Percentiles rank a stretch among this genome's conserved stretches.
Conservation (phyloP, 140 eudicot species). For the Erigeron philadelphicus region DNA sequence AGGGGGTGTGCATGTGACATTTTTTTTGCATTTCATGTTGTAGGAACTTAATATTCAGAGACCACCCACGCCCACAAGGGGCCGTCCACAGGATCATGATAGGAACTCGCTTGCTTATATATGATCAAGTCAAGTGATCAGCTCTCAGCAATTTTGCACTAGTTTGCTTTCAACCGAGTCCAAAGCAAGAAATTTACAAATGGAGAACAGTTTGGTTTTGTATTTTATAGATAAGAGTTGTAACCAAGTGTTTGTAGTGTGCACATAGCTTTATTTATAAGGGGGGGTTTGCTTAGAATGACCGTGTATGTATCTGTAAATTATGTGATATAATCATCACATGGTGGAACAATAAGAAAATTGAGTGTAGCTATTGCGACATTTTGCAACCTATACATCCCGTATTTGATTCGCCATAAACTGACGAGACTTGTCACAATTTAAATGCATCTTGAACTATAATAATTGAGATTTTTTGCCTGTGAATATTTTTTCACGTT, state of each 20-base stretch:
- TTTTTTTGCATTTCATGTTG: neutral
- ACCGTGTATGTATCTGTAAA: constrained; percentile 20
- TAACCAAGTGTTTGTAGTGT: constrained; percentile 14
- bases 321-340: constrained; percentile 2
- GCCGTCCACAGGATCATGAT: constrained; percentile 81
- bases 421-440: neutral
- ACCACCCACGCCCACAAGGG: constrained; percentile 97
- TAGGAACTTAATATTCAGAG: constrained; percentile 95
- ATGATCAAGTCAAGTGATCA: constrained; percentile 19
- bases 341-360: constrained; percentile 17
- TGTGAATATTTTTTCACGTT: too few species aligned
- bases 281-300: constrained; percentile 18
- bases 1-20: neutral
- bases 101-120: constrained; percentile 75
- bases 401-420: neutral
- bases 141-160: constrained; percentile 22
- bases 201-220: constrained; percentile 4
- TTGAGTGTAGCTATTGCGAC: neutral
- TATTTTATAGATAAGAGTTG: constrained; percentile 20
- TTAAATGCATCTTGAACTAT: too few species aligned
- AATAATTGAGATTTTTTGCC: too few species aligned
- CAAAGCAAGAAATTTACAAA: constrained; percentile 9
- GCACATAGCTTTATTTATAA: constrained; percentile 22
- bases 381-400: neutral
- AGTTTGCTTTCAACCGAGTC: constrained; percentile 12